These are phyloP conservation scores for Cucurbita moschata DNA, from an alignment of 306 rosid genomes.

Conservation along the genomic window DNA sequence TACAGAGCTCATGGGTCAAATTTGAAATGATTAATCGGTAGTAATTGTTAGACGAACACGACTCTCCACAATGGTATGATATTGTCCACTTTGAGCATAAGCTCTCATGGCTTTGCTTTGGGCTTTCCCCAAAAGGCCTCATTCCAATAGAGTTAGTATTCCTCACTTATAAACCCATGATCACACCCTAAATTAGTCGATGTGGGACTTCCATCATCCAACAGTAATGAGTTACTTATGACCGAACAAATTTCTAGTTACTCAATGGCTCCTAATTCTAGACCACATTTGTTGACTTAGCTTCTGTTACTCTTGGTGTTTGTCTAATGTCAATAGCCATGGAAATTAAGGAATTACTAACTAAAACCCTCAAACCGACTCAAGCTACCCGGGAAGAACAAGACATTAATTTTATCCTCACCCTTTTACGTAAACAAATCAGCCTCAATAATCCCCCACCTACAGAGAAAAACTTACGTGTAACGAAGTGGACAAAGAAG, in stretches of 20 bases:
- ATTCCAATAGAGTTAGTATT: too few species aligned
- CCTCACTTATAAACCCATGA: too few species aligned
- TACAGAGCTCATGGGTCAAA: neutral
- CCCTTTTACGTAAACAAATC: neutral
- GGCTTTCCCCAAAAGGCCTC: too few species aligned
- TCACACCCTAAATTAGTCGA: too few species aligned
- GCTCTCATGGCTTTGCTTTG: too few species aligned
- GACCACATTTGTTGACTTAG: neutral
- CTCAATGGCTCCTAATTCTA: neutral
- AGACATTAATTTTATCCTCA: neutral
- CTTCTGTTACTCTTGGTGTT: neutral
- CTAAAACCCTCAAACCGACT: neutral
- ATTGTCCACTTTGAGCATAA: too few species aligned
- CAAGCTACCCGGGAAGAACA: neutral
- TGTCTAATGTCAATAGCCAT: neutral
- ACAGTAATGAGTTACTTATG: neutral
- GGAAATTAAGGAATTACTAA: neutral
- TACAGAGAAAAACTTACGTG: constrained; percentile 45
- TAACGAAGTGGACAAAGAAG: constrained; percentile 88
- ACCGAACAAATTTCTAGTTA: neutral
- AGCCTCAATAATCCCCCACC: neutral
- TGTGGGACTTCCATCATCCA: too few species aligned
- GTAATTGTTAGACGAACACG: too few species aligned
- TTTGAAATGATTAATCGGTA: neutral
- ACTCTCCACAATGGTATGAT: too few species aligned